A percentile compares a stretch with the other conserved stretches of the same genome.
These are phyloP conservation scores for Fagus crenata DNA, from an alignment of 306 rosid species.

Conservation along the genomic window DNA sequence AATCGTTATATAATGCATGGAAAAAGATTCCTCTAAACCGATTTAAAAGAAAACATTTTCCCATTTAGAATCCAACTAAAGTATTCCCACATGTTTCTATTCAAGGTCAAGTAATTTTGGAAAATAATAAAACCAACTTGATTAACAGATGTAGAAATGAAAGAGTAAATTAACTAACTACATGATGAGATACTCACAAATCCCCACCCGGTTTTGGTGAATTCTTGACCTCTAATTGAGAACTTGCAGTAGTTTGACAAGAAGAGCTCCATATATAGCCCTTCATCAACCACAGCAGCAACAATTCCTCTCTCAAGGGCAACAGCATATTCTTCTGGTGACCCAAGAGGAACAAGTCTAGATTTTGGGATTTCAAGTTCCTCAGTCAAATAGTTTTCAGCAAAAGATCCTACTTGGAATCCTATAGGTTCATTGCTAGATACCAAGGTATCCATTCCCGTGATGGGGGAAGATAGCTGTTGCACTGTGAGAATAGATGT, in stretches of 20 bases:
- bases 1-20: too few relatives aligned
- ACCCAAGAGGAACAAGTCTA: constrained; percentile 52
- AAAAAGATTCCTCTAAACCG: too few relatives aligned
- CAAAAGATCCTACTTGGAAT: constrained; percentile 55
- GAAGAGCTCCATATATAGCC: constrained; percentile 52
- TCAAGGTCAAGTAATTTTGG: not conserved
- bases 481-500: constrained; percentile 57
- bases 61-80: not conserved
- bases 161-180: not conserved
- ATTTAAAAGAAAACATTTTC: too few relatives aligned
- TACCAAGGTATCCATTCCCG: constrained; percentile 50
- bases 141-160: not conserved
- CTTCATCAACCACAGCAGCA: constrained; percentile 52
- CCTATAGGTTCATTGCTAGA: constrained; percentile 42
- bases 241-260: constrained; percentile 45
- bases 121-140: not conserved
- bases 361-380: constrained; percentile 42
- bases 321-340: constrained; percentile 47
- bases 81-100: not conserved
- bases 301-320: constrained; percentile 49
- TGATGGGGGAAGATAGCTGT: constrained; percentile 47
- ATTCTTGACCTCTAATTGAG: constrained; percentile 39
- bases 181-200: constrained; percentile 43
- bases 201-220: constrained; percentile 62
- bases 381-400: constrained; percentile 41